These are phyloP conservation scores for Xylaria sp. DNA, from an alignment of 2,329 filamentous ascomycete genomes.

Conservation along the genomic window DNA sequence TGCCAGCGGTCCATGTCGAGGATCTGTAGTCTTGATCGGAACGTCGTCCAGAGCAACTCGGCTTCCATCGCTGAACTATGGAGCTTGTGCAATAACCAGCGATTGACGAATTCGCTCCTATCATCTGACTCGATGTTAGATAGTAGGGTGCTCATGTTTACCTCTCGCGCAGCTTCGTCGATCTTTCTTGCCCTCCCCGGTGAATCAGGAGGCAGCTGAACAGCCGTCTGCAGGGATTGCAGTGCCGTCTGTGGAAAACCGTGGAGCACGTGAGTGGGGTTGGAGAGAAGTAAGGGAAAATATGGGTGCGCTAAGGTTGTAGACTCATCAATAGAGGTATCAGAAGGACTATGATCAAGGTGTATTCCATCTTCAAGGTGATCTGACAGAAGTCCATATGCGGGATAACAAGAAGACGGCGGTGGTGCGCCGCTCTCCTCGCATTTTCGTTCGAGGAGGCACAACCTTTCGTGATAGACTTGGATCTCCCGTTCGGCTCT, in stretches of 20 bases:
- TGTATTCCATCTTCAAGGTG: constrained; percentile 38
- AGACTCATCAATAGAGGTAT: constrained; percentile 16
- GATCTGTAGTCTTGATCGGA: constrained; percentile 31
- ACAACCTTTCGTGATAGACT: constrained; percentile 32
- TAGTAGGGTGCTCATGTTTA: constrained; percentile 43
- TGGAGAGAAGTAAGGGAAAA: constrained; percentile 45
- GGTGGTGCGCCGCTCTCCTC: constrained; percentile 39
- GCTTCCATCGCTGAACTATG: constrained; percentile 43
- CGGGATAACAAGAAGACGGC: constrained; percentile 36
- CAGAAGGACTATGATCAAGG: constrained; percentile 32
- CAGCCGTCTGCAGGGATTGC: constrained; percentile 38
- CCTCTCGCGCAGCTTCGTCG: constrained; percentile 43
- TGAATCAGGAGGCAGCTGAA: constrained; percentile 34
- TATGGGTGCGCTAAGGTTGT: constrained; percentile 35
- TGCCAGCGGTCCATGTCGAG: constrained; percentile 38
- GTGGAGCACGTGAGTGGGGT: constrained; percentile 42
- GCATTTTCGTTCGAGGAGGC: constrained; percentile 37
- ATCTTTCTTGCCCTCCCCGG: constrained; percentile 34
- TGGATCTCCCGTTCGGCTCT: constrained; percentile 33
- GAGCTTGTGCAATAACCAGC: constrained; percentile 50
- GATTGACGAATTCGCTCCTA: constrained; percentile 44
- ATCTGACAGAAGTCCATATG: constrained; percentile 37
- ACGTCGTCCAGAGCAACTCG: constrained; percentile 38
- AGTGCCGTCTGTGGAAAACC: constrained; percentile 37
- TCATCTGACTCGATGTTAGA: constrained; percentile 29